These are phyloP conservation scores for Euphrasia confusa DNA, from an alignment of 257 asterid genomes.

Conservation along the genomic window DNA sequence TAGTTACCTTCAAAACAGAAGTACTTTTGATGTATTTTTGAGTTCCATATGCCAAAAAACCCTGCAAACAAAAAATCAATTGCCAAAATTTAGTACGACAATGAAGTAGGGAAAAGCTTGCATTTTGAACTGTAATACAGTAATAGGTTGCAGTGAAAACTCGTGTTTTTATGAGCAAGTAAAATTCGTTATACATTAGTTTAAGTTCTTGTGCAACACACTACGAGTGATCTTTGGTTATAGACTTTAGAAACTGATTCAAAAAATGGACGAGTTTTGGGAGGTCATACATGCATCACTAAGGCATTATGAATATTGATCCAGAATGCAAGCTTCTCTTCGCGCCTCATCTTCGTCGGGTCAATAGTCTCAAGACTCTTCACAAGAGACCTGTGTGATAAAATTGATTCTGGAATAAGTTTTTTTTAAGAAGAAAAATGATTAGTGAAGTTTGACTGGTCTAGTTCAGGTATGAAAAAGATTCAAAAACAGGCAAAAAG, in stretches of 20 bases:
- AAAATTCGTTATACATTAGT: too few relatives aligned
- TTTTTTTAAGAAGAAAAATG: neutral
- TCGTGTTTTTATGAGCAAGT: too few relatives aligned
- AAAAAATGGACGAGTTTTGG: constrained; percentile 17
- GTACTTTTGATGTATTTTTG: constrained; percentile 57
- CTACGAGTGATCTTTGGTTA: neutral
- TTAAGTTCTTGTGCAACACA: too few relatives aligned
- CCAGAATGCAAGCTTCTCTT: constrained; percentile 87
- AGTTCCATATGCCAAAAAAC: constrained; percentile 85
- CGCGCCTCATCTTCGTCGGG: constrained; percentile 69
- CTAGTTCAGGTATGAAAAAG: constrained; percentile 1
- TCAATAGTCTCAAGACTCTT: constrained; percentile 77
- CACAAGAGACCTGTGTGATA: constrained; percentile 58
- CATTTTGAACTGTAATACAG: too few relatives aligned
- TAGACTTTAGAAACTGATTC: neutral
- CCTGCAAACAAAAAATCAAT: constrained; percentile 43
- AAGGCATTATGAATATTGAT: constrained; percentile 84
- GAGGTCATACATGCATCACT: constrained; percentile 73
- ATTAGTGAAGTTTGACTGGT: neutral
- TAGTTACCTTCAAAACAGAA: constrained; percentile 60
- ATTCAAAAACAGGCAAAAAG: neutral
- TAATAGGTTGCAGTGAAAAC: too few relatives aligned
- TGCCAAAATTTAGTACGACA: neutral
- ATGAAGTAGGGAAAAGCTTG: neutral
- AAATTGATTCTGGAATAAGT: neutral